Conservation (phyloP, 331 rosid species). For the Malus hybrid region DNA sequence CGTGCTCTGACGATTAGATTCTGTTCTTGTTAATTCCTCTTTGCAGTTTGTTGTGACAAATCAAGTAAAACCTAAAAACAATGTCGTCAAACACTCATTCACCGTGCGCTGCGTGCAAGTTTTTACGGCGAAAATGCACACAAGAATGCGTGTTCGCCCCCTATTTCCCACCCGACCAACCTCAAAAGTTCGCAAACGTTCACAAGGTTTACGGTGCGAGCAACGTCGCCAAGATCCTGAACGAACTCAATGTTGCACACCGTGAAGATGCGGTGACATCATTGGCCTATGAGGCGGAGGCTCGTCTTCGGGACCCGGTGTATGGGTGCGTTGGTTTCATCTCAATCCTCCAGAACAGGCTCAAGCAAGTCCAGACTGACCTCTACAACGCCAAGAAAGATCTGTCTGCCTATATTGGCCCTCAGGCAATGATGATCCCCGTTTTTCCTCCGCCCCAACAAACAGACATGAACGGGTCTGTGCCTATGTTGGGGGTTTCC, state of each 20-base stretch:
- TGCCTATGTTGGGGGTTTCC: conserved; percentile 12
- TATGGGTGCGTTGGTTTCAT: conserved; percentile 57
- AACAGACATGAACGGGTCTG: not conserved
- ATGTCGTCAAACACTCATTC: conserved; percentile 28
- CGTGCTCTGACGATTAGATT: not conserved
- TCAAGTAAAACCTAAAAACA: not conserved
- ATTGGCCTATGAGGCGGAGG: conserved; percentile 47
- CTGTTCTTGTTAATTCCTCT: not conserved
- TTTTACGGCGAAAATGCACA: conserved; percentile 23
- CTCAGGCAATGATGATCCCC: conserved; percentile 15
- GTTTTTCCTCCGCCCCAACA: not conserved
- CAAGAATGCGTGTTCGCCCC: conserved; percentile 31
- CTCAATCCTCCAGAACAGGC: conserved; percentile 32
- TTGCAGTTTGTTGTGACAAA: not conserved
- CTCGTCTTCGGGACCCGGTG: conserved; percentile 47
- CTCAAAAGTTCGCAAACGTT: conserved; percentile 26
- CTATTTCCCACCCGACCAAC: conserved; percentile 31
- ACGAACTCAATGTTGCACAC: conserved; percentile 11
- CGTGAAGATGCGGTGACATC: conserved; percentile 30
- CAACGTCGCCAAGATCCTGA: conserved; percentile 29
- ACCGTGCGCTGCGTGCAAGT: conserved; percentile 34
- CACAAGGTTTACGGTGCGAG: conserved; percentile 28
- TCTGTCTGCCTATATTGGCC: conserved; percentile 13
- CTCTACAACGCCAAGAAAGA: conserved; percentile 25
- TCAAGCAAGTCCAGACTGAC: conserved; percentile 32